phyloP scores from a whole-genome alignment of 768 basidiomycete genomes.

The Auriscalpium microsporum region DNA sequence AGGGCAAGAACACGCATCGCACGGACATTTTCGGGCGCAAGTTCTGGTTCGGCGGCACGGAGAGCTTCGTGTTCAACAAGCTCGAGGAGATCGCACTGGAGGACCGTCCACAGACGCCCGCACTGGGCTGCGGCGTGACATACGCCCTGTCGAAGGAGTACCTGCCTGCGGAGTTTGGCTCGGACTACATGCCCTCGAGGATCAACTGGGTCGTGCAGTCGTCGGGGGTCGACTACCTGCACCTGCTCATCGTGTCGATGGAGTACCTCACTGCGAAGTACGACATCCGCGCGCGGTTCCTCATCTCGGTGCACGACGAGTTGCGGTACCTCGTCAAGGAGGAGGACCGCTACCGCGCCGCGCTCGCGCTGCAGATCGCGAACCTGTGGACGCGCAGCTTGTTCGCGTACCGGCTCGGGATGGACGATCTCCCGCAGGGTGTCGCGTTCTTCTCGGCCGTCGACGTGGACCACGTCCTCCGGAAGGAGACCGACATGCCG shows the following conservation, averaged over 20 bases:
- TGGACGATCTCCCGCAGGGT: slow-evolving; percentile 93
- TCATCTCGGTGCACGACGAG: slow-evolving; percentile 97
- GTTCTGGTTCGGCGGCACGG: slow-evolving; percentile 96
- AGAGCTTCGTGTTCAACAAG: slow-evolving; percentile 96
- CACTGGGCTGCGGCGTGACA: slow-evolving; percentile 90
- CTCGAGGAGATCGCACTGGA: slow-evolving; percentile 90
- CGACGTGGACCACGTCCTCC: slow-evolving; percentile 81
- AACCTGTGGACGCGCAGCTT: slow-evolving; percentile 91
- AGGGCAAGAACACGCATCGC: slow-evolving; percentile 81
- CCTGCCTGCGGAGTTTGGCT: slow-evolving; percentile 70
- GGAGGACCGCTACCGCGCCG: slow-evolving; percentile 82
- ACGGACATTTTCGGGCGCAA: slow-evolving; percentile 66
- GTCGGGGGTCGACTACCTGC: slow-evolving; percentile 96
- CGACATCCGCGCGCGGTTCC: slow-evolving; percentile 81
- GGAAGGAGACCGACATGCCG: slow-evolving; percentile 95
- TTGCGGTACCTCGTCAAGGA: slow-evolving; percentile 88
- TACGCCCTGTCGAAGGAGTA: slow-evolving; percentile 87
- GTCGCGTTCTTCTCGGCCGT: slow-evolving; percentile 97
- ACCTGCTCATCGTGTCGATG: slow-evolving; percentile 94
- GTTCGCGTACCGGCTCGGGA: slow-evolving; percentile 88
- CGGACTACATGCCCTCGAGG: slow-evolving; percentile 89
- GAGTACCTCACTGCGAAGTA: slow-evolving; percentile 76
- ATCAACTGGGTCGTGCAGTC: slow-evolving; percentile 99
- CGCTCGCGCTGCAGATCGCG: slow-evolving; percentile 88
- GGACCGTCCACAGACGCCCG: slow-evolving; percentile 82